Conservation (phyloP, 2,329 filamentous ascomycete species). For the Samsoniella hepiali region DNA sequence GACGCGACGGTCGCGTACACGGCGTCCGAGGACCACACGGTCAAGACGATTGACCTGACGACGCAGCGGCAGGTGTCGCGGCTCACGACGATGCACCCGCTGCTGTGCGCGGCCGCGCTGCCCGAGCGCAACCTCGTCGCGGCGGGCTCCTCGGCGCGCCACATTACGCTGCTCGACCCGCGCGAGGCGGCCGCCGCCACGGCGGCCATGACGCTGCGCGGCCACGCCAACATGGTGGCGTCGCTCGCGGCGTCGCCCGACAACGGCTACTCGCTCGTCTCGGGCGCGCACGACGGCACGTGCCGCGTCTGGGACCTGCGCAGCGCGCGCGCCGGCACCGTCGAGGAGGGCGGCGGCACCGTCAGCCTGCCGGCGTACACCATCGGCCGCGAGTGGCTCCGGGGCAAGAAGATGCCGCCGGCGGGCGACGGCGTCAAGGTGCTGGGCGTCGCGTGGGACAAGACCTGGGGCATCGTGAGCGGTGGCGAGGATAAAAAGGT, state of each 20-base stretch:
- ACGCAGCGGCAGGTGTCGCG: conserved; percentile 77
- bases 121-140: conserved; percentile 60
- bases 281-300: conserved; percentile 87
- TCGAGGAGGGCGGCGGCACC: conserved; percentile 58
- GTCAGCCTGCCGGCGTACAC: conserved; percentile 71
- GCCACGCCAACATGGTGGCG: conserved; percentile 73
- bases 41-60: conserved; percentile 87
- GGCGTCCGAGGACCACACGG: conserved; percentile 82
- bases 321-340: conserved; percentile 56
- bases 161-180: conserved; percentile 92
- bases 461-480: conserved; percentile 81
- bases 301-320: conserved; percentile 93
- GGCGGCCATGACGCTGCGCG: conserved; percentile 84
- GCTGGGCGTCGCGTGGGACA: conserved; percentile 83
- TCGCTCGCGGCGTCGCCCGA: conserved; percentile 51
- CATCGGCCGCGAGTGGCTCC: conserved; percentile 71
- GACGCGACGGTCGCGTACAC: conserved; percentile 91
- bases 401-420: conserved; percentile 59
- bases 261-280: conserved; percentile 79
- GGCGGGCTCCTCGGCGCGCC: conserved; percentile 77
- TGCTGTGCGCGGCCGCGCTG: conserved; percentile 75
- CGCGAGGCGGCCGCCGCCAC: conserved; percentile 68
- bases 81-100: conserved; percentile 76
- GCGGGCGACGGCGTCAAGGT: conserved; percentile 87
- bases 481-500: conserved; percentile 91